A percentile compares a stretch with the other conserved stretches of the same genome.
phyloP scores from a whole-genome alignment of 495 filamentous ascomycete genomes.

The Neurospora sp. region DNA sequence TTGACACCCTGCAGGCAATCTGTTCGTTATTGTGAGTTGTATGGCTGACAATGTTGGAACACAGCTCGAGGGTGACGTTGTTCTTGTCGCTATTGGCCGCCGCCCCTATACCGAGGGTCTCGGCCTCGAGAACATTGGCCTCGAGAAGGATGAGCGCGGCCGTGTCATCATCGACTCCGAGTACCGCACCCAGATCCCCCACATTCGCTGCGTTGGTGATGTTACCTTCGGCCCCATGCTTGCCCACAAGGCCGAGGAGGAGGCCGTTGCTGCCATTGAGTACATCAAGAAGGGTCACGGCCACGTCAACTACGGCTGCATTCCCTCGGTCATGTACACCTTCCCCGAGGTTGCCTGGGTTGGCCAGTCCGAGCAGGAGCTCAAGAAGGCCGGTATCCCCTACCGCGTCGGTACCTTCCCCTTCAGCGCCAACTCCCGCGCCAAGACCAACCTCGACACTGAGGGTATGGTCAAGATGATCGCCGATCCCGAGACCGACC shows the following conservation, averaged over 20 bases:
- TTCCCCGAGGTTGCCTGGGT: conserved; percentile 98
- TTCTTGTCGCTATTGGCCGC: conserved; percentile 93
- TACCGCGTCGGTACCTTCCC: conserved; percentile 92
- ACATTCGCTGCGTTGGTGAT: conserved; percentile 95
- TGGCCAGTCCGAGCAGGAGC: conserved; percentile 91
- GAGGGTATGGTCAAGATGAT: conserved; percentile 97
- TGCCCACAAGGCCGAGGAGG: conserved; percentile 98
- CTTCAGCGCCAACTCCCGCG: conserved; percentile 93
- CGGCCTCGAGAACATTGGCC: conserved; percentile 83
- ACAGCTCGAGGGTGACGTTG: conserved; percentile 87
- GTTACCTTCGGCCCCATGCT: conserved; percentile 98
- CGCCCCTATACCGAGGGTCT: conserved; percentile 89
- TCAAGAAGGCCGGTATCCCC: conserved; percentile 80
- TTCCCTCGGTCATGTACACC: conserved; percentile 98
- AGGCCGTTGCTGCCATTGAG: conserved; percentile 86
- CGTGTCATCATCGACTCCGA: conserved; percentile 94
- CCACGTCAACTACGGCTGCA: conserved; percentile 97
- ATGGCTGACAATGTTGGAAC: conserved; percentile 7
- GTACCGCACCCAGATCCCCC: conserved; percentile 92
- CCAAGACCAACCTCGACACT: conserved; percentile 97
- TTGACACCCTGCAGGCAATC: not conserved
- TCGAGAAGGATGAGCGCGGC: conserved; percentile 89
- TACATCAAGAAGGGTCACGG: conserved; percentile 96
- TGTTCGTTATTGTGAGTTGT: not conserved
- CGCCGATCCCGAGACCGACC: conserved; percentile 91